These are phyloP conservation scores for Laguncularia racemosa DNA, from an alignment of 345 rosid species.

Conservation along the genomic window DNA sequence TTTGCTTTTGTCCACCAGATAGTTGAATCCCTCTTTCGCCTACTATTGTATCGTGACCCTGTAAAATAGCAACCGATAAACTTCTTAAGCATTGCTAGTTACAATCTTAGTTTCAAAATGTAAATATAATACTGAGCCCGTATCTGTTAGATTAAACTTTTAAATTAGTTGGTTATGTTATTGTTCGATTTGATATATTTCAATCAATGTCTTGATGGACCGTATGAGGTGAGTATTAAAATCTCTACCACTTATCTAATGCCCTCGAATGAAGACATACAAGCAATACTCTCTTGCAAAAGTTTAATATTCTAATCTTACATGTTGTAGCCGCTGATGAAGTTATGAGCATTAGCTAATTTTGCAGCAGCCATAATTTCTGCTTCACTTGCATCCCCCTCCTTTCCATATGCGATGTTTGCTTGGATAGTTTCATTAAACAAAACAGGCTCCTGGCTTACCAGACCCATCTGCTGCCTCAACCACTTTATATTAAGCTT, in stretches of 20 bases:
- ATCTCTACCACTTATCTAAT: too few species aligned
- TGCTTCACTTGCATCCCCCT: conserved; percentile 18
- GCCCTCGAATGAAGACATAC: too few species aligned
- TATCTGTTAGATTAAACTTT: too few species aligned
- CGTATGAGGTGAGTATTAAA: too few species aligned
- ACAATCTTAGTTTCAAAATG: too few species aligned
- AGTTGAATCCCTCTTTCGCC: conserved; percentile 36
- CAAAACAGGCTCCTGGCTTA: conserved; percentile 26
- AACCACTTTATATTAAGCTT: conserved; percentile 26
- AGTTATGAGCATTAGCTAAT: conserved; percentile 29
- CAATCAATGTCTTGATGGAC: too few species aligned
- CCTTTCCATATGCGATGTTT: conserved; percentile 33
- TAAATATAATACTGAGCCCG: too few species aligned
- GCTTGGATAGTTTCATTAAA: conserved; percentile 24
- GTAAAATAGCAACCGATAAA: conserved; percentile 3
- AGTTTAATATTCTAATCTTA: neutral
- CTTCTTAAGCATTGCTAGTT: too few species aligned
- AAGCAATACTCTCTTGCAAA: too few species aligned
- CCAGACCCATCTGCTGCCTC: conserved; percentile 32
- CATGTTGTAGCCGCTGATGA: conserved; percentile 32
- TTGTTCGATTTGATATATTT: too few species aligned
- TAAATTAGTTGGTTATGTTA: too few species aligned
- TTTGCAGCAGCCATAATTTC: conserved; percentile 27
- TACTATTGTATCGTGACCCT: conserved; percentile 22
- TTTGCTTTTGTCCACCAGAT: conserved; percentile 29